A percentile compares a stretch with the other conserved stretches of the same genome.
phyloP scores from a whole-genome alignment of 345 rosid species.

The Dipteronia sinensis region DNA sequence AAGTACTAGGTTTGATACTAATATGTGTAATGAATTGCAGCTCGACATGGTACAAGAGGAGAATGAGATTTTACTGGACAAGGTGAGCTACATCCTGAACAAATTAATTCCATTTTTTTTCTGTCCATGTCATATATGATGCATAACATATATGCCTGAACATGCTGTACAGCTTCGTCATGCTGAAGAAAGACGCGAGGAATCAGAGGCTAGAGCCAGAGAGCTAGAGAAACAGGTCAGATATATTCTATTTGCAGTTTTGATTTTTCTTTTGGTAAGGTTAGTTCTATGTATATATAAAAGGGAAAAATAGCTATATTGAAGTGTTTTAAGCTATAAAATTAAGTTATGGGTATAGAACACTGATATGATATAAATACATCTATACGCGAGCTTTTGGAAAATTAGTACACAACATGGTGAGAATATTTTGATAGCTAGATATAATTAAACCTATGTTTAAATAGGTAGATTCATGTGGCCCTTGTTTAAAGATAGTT shows the following conservation, averaged over 20 bases:
- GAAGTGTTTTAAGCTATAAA: not conserved
- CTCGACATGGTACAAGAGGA: conserved; percentile 97
- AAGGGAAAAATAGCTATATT: not conserved
- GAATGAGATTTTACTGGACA: conserved; percentile 69
- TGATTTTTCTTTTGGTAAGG: not conserved
- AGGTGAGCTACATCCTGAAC: conserved; percentile 43
- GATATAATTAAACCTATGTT: not conserved
- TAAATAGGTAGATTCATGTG: not conserved
- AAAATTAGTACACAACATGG: not conserved
- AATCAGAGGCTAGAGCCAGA: conserved; percentile 89
- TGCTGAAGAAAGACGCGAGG: conserved; percentile 83
- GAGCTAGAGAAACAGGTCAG: conserved; percentile 98
- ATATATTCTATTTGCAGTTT: conserved; percentile 10
- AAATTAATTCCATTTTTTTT: conserved; percentile 8
- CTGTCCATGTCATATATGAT: conserved; percentile 18
- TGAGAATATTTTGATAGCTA: not conserved
- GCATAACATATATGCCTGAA: conserved; percentile 28
- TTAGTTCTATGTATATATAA: not conserved
- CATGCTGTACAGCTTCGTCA: conserved; percentile 58
- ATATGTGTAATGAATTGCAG: conserved; percentile 47
- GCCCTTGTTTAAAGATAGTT: no score
- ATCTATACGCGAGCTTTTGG: not conserved
- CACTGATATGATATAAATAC: not conserved
- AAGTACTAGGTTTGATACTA: conserved; percentile 29
- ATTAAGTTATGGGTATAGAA: not conserved